A percentile compares a stretch with the other conserved stretches of the same genome.
Evolutionary conservation across 1,284 basidiomycete genomes (phyloP).

Genomic region (Porodaedalea pini): DNA sequence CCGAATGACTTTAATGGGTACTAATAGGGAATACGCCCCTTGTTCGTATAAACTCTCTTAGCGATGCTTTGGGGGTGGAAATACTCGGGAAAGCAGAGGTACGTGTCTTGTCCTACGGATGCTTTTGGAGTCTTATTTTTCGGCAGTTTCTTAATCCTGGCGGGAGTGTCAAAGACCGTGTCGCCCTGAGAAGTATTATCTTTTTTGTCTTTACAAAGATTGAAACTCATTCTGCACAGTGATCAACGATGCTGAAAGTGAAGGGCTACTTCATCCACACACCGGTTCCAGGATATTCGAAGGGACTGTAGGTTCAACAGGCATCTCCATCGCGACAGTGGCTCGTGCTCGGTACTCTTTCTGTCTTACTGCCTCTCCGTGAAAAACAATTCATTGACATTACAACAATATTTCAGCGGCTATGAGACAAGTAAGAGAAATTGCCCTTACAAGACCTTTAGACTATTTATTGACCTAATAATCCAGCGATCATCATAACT

Average conservation of each 20-base stretch:
- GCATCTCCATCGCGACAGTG: slow-evolving; percentile 93
- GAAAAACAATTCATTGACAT: neutral
- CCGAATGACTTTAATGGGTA: slow-evolving; percentile 1
- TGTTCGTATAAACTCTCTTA: slow-evolving; percentile 87
- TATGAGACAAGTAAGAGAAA: slow-evolving; percentile 65
- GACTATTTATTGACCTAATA: neutral
- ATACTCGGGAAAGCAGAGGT: slow-evolving; percentile 96
- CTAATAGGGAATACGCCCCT: slow-evolving; percentile 87
- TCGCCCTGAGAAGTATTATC: slow-evolving; percentile 77
- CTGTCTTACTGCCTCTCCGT: neutral
- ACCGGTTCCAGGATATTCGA: slow-evolving; percentile 95
- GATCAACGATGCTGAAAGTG: slow-evolving; percentile 88
- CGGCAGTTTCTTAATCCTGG: slow-evolving; percentile 90
- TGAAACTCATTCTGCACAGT: slow-evolving; percentile 44
- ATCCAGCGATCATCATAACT: slow-evolving; percentile 83
- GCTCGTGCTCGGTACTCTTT: slow-evolving; percentile 71
- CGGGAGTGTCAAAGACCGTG: slow-evolving; percentile 96
- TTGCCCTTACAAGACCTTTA: neutral
- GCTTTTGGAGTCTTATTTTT: too few relatives aligned
- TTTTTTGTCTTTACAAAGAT: neutral
- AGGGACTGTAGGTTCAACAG: slow-evolving; percentile 96
- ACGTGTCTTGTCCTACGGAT: too few relatives aligned
- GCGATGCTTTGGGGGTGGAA: slow-evolving; percentile 87
- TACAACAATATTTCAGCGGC: slow-evolving; percentile 44
- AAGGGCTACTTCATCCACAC: slow-evolving; percentile 80